Conservation (phyloP, 352 stramenopile genomes). For the Phytophthora vignae region DNA sequence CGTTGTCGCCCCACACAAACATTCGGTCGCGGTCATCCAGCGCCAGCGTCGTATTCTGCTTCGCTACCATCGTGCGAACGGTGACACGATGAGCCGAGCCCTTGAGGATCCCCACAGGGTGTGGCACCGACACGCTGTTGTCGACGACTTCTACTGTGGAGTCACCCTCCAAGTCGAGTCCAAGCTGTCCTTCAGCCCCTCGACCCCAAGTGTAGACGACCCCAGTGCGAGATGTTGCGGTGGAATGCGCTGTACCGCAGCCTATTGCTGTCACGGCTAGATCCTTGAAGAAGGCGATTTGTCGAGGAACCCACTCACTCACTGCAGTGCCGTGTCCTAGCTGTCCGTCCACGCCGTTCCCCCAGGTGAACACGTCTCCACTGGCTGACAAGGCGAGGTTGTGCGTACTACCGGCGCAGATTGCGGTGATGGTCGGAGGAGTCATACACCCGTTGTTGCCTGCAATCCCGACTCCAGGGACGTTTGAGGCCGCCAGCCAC, state of each 20-base stretch:
- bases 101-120: conserved; percentile 29
- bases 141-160: conserved; percentile 2
- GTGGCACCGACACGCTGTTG: conserved; percentile 20
- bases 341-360: conserved; percentile 63
- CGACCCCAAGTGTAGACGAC: conserved; percentile 70
- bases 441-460: conserved; percentile 32
- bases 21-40: conserved; percentile 60
- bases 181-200: conserved; percentile 61
- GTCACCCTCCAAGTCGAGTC: conserved; percentile 21
- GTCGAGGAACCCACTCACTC: conserved; percentile 70
- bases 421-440: conserved; percentile 46
- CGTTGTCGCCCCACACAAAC: conserved; percentile 65
- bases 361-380: conserved; percentile 76
- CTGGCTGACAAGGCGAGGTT: conserved; percentile 57
- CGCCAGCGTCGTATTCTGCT: conserved; percentile 41
- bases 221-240: conserved; percentile 54
- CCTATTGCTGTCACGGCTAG: conserved; percentile 37
- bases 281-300: conserved; percentile 57
- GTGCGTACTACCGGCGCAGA: conserved; percentile 59
- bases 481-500: conserved; percentile 35
- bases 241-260: conserved; percentile 58
- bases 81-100: conserved; percentile 37
- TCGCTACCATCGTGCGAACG: conserved; percentile 44
- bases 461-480: conserved; percentile 16
- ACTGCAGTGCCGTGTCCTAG: conserved; percentile 53